Evolutionary conservation across 2,329 filamentous ascomycete species (phyloP).

Genomic region (Sclerotinia subarctica): DNA sequence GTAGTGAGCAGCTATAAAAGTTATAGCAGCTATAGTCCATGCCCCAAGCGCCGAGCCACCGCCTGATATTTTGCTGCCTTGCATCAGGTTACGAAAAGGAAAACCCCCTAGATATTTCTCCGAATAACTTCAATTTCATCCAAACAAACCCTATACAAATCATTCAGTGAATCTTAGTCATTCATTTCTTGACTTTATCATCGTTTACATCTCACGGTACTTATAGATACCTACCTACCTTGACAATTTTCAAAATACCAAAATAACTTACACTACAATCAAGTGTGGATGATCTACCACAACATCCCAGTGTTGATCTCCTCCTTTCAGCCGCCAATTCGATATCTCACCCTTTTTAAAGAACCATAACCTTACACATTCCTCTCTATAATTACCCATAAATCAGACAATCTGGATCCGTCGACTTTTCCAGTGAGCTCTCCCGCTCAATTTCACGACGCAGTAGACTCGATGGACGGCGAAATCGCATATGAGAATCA

Average conservation of each 20-base stretch:
- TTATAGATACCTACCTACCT: background rate
- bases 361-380: constrained; percentile 16
- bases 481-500: constrained; percentile 45
- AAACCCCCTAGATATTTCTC: constrained; percentile 21
- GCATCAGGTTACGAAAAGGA: background rate
- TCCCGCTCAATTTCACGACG: constrained; percentile 52
- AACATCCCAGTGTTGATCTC: constrained; percentile 23
- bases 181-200: background rate
- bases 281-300: constrained; percentile 20
- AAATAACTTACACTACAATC: constrained; percentile 12
- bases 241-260: constrained; percentile 5
- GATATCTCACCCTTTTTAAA: constrained; percentile 22
- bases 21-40: background rate
- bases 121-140: constrained; percentile 21
- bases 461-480: constrained; percentile 48
- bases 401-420: constrained; percentile 50
- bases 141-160: constrained; percentile 12
- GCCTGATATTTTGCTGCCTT: constrained; percentile 10
- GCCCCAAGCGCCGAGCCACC: constrained; percentile 17
- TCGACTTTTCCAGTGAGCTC: constrained; percentile 49
- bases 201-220: background rate
- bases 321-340: constrained; percentile 19
- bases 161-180: background rate
- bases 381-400: constrained; percentile 9
- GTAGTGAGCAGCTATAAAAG: background rate